phyloP scores from a whole-genome alignment of 2,329 filamentous ascomycete species.

The Talaromyces sp. region DNA sequence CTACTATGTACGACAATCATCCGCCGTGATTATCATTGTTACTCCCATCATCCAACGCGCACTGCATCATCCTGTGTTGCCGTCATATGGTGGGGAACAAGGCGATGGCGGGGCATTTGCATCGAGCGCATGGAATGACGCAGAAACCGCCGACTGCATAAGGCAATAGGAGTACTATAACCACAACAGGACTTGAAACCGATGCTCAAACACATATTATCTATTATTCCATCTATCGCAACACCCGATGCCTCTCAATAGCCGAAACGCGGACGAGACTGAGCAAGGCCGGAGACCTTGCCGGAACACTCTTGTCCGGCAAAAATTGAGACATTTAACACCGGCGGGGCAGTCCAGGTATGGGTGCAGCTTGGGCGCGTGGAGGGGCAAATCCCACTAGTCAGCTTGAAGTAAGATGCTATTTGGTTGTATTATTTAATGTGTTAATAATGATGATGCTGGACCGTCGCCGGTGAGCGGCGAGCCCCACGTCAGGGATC shows the following conservation, averaged over 20 bases:
- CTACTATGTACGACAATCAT: no score
- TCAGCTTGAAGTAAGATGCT: not conserved
- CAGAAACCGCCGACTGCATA: not conserved
- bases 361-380: not conserved
- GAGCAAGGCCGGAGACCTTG: not conserved
- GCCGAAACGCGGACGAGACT: not conserved
- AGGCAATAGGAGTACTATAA: not conserved
- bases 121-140: not conserved
- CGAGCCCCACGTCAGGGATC: not conserved
- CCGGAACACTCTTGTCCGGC: constrained; percentile 13
- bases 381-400: not conserved
- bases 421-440: not conserved
- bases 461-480: not conserved
- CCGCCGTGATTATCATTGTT: not conserved
- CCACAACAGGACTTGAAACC: not conserved
- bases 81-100: not conserved
- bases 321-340: not conserved
- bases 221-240: not conserved
- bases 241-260: constrained; percentile 2
- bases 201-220: not conserved
- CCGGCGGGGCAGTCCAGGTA: not conserved
- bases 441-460: not conserved
- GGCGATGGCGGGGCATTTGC: not conserved
- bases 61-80: not conserved
- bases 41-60: not conserved